A percentile compares a stretch with the other conserved stretches of the same genome.
Conservation (phyloP, 2,329 filamentous ascomycete species). For the Helotiales sp. region DNA sequence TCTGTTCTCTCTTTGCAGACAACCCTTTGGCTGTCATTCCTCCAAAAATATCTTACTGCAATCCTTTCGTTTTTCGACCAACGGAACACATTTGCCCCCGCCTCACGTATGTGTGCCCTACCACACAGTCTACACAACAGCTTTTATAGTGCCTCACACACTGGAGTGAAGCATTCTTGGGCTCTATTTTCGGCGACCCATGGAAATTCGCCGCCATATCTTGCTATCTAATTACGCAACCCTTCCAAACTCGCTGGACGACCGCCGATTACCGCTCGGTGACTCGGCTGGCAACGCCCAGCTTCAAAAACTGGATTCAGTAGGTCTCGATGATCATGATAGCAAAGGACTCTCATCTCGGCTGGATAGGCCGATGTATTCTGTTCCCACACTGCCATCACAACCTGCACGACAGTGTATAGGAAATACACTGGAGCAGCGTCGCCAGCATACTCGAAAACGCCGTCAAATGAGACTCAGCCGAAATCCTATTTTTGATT, state of each 20-base stretch:
- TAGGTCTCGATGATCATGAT: constrained; percentile 30
- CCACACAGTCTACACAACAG: constrained; percentile 12
- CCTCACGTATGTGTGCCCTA: constrained; percentile 17
- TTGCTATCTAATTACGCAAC: constrained; percentile 26
- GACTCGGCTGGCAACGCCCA: constrained; percentile 34
- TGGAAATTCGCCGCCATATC: constrained; percentile 30
- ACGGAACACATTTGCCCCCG: constrained; percentile 23
- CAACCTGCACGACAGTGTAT: constrained; percentile 24
- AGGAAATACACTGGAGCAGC: constrained; percentile 29
- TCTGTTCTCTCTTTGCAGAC: constrained; percentile 25
- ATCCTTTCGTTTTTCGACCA: constrained; percentile 32
- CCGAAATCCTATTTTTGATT: constrained; percentile 61
- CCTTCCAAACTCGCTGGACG: constrained; percentile 22
- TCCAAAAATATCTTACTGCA: constrained; percentile 35
- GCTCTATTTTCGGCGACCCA: constrained; percentile 20
- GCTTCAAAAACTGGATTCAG: constrained; percentile 29
- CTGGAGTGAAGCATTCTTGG: constrained; percentile 32
- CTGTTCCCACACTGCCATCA: constrained; percentile 31
- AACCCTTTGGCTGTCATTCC: constrained; percentile 31
- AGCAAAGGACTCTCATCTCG: constrained; percentile 26
- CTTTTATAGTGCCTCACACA: constrained; percentile 11
- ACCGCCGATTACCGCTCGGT: constrained; percentile 30
- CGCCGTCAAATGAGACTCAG: constrained; percentile 32
- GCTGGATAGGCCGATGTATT: constrained; percentile 26
- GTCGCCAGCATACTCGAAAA: constrained; percentile 35